Evolutionary conservation across 495 filamentous ascomycete species (phyloP).

Genomic region (Aspergillus bridgeri): DNA sequence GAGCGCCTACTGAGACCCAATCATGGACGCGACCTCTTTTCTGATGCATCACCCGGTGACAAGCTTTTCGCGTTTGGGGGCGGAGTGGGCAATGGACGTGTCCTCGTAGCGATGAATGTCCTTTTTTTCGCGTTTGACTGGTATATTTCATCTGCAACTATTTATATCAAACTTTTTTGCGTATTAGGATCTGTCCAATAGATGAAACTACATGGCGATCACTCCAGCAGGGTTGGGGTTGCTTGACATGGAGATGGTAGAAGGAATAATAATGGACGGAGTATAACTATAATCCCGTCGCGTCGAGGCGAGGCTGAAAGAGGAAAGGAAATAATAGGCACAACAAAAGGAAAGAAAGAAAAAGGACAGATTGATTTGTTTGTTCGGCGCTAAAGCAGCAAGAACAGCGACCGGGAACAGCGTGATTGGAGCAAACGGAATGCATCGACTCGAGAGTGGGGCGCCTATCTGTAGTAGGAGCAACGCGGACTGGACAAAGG

Average conservation of each 20-base stretch:
- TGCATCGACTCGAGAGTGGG: slow-evolving; percentile 13
- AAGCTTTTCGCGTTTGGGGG: not conserved
- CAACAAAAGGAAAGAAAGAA: slow-evolving; percentile 17
- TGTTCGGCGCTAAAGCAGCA: slow-evolving; percentile 47
- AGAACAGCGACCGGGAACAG: slow-evolving; percentile 25
- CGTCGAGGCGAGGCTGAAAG: not conserved
- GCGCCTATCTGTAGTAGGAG: slow-evolving; percentile 33
- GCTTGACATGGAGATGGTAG: not conserved
- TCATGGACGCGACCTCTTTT: not conserved
- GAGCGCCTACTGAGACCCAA: slow-evolving; percentile 4
- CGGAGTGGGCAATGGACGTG: not conserved
- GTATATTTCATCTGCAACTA: not conserved
- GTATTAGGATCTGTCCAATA: not conserved
- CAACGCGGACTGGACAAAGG: slow-evolving; percentile 26
- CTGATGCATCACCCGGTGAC: not conserved
- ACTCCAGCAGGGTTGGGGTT: too few relatives aligned
- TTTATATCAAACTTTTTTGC: not conserved
- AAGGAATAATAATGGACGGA: not conserved
- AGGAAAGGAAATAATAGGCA: slow-evolving; percentile 1
- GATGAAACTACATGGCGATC: too few relatives aligned
- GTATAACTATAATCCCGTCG: not conserved
- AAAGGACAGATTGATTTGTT: slow-evolving; percentile 31
- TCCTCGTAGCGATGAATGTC: too few relatives aligned
- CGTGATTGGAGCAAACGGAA: slow-evolving; percentile 31
- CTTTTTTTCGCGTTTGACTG: not conserved